Evolutionary conservation across 1,284 basidiomycete species (phyloP), one percentile per base, ranked within the genome.

Genomic region (Ganoderma sp.): DNA sequence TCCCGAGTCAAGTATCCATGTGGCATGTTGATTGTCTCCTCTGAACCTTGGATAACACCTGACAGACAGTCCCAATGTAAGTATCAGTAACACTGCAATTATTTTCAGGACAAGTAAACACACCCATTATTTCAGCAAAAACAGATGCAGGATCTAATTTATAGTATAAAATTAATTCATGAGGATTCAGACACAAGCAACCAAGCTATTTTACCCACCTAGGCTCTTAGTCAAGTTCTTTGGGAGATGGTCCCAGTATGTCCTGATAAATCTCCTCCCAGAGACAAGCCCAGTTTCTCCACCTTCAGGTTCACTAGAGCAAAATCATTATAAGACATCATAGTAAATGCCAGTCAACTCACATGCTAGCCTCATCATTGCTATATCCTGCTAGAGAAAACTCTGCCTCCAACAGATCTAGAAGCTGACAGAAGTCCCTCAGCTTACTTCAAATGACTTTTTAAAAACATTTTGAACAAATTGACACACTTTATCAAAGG

Each of bases 21-120:
- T 2, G 75, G 69, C 50, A 70, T 75, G 0, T 69, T 66, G n/a
- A 87, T 69, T 0, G 88, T 79, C 50, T 78, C 76, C 73, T 90
- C 88, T 0, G 88, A 88, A 1, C 91, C 90, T 73, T 87, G 86
- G 73, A 93, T 89, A 2, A 90, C 84, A 41, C 90, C 90, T 90
- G 48, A 6, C 7, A 19, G 10, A 32, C 28, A 32, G 28, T 32
- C 28, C 2, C 2, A 4, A 32, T 32, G 28, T 32, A 32, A 32
- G 28, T 32, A 32, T 32, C 28, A 32, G 28, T 32, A 32, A n/a
- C n/a, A n/a, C n/a, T n/a, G n/a, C n/a, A n/a, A n/a, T n/a, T n/a
- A 32, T 32, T 32, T 32, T 32, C 28, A 32, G 28, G 28, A 32
- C 28, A 2, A 32, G 28, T 32, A 32, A 32, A 73, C 76, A 15